These are phyloP conservation scores for Aspergillus tanneri DNA, from an alignment of 2,329 filamentous ascomycete species.

Conservation along the genomic window DNA sequence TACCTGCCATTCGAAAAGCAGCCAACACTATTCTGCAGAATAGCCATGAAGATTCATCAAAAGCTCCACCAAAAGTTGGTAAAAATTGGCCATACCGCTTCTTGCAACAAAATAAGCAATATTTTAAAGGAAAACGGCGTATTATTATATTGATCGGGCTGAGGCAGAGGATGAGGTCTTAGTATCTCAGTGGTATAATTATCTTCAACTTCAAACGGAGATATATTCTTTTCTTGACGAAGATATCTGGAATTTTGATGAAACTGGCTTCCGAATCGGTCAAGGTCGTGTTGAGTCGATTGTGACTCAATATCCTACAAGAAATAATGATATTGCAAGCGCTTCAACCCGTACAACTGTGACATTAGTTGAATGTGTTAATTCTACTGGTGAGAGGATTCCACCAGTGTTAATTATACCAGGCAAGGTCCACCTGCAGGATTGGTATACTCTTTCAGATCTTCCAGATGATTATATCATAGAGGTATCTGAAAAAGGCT, in stretches of 20 bases:
- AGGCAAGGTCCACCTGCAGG: not conserved
- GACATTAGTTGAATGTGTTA: not conserved
- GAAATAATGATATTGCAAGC: not conserved
- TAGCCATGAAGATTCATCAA: not conserved
- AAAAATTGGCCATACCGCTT: not conserved
- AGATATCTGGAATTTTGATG: not conserved
- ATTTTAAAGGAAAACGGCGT: not conserved
- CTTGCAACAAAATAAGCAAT: not conserved
- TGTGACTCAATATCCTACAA: no score
- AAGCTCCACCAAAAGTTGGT: not conserved
- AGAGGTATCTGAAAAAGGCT: not conserved
- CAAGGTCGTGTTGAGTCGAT: no score
- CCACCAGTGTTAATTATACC: no score
- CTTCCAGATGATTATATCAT: slow-evolving; percentile 2
- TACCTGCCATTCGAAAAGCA: not conserved
- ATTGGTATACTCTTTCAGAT: not conserved
- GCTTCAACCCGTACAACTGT: no score
- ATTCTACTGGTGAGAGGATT: not conserved
- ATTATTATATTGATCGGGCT: not conserved
- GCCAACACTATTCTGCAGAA: not conserved
- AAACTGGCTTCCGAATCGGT: not conserved
- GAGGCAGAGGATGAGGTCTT: not conserved
- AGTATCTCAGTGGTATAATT: not conserved
- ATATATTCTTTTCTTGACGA: not conserved
- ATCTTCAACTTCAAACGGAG: not conserved